Conservation (phyloP, 1,139 yeast species). For the Debaryomyces subglobosus region DNA sequence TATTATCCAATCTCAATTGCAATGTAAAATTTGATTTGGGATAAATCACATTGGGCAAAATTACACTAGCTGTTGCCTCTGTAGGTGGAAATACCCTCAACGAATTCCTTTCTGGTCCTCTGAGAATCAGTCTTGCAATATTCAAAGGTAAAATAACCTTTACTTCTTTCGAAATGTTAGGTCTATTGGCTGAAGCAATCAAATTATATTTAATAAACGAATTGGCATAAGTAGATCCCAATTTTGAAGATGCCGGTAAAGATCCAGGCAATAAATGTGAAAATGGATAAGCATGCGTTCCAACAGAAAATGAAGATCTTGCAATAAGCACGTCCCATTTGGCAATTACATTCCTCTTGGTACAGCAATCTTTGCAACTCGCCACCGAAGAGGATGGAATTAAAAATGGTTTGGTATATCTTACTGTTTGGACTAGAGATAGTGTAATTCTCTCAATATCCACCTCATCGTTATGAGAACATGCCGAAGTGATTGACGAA, state of each 20-base stretch:
- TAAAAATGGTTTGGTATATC: conserved; percentile 65
- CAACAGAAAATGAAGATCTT: conserved; percentile 57
- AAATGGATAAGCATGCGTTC: conserved; percentile 88
- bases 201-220: conserved; percentile 72
- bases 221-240: conserved; percentile 57
- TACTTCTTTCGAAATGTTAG: conserved; percentile 29
- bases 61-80: conserved; percentile 81
- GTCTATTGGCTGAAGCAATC: conserved; percentile 55
- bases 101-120: conserved; percentile 86
- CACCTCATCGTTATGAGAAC: conserved; percentile 24
- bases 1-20: conserved; percentile 80
- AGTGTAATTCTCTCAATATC: conserved; percentile 61
- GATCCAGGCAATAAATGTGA: conserved; percentile 90
- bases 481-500: conserved; percentile 16
- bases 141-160: conserved; percentile 67
- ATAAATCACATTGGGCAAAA: conserved; percentile 83
- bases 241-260: conserved; percentile 76
- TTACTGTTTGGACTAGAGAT: conserved; percentile 69
- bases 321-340: conserved; percentile 82
- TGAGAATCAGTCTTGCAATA: conserved; percentile 72
- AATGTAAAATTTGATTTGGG: conserved; percentile 86
- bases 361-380: conserved; percentile 60
- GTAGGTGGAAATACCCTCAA: conserved; percentile 95
- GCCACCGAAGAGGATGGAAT: conserved; percentile 54
- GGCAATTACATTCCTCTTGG: conserved; percentile 64